phyloP scores from a whole-genome alignment of 768 basidiomycete species.

The Panus rudis region DNA sequence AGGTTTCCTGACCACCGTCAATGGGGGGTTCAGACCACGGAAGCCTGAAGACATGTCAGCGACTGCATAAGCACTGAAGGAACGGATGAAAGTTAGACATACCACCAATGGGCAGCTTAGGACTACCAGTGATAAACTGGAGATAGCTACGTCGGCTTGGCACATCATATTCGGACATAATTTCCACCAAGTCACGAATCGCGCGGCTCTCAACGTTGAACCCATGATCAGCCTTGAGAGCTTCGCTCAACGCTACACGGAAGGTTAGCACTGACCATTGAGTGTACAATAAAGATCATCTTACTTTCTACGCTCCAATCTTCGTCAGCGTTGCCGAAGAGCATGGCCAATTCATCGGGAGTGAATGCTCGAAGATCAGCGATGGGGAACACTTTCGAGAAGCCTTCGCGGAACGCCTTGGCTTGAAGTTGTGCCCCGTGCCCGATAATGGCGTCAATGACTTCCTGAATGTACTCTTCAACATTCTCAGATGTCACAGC shows the following conservation, averaged over 20 bases:
- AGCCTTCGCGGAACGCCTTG: slow-evolving; percentile 89
- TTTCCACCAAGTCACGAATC: slow-evolving; percentile 79
- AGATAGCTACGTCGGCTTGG: slow-evolving; percentile 78
- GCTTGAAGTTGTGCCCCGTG: slow-evolving; percentile 74
- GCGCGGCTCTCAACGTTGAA: slow-evolving; percentile 93
- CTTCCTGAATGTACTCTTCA: slow-evolving; percentile 80
- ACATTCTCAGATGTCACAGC: slow-evolving; percentile 84
- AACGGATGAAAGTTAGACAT: slow-evolving; percentile 20
- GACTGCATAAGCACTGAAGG: background rate
- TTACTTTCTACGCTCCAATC: slow-evolving; percentile 92
- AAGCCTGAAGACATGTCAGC: slow-evolving; percentile 50
- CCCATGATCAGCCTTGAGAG: slow-evolving; percentile 95
- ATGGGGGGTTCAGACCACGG: slow-evolving; percentile 86
- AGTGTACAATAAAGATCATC: slow-evolving; percentile 21
- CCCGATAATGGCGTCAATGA: slow-evolving; percentile 84
- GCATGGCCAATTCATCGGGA: slow-evolving; percentile 88
- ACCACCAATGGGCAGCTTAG: slow-evolving; percentile 95
- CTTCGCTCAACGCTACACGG: slow-evolving; percentile 70
- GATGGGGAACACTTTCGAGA: slow-evolving; percentile 94
- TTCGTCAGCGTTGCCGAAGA: slow-evolving; percentile 96
- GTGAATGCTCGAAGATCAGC: slow-evolving; percentile 88
- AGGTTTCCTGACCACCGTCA: slow-evolving; percentile 96
- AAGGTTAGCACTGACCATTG: slow-evolving; percentile 9
- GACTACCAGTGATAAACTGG: slow-evolving; percentile 97
- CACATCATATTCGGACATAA: slow-evolving; percentile 76